Base-by-base conservation (phyloP, 345 rosid genomes). In the Luvunga scandens region DNA sequence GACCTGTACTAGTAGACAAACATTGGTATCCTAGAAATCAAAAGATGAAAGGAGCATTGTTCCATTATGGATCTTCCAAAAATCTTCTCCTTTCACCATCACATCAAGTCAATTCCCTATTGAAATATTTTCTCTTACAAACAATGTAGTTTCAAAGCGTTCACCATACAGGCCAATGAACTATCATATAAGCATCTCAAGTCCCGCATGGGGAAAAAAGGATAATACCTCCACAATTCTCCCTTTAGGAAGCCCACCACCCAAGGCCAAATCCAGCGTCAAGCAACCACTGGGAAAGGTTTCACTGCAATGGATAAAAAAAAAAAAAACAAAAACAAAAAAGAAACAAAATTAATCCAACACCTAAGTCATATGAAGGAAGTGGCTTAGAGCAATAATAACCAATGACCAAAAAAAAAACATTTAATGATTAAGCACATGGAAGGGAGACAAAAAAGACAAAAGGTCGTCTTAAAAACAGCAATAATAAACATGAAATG, bases 201-300 rank as follows among this genome's bases (percentile, higher is more conserved):
- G 42, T 9, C 30, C 27, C 9, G 22, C 18, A 7, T 48, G 31
- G 31, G 21, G 28, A 45, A 9, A 56, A 72, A 50, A 72, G 7
- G 65, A 68, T 39, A 75, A 72, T 83, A 92, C 98, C 97, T 95
- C 99, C 14, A 95, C 97, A 84, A 95, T 87, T 81, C 99, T 88
- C 69, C 99, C 99, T 81, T 85, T 95, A 48, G 99, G 98, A 78
- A 92, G 87, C 62, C 99, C 99, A 67, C 99, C 99, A 31, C 99
- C 97, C 71, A 95, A 91, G 75, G 99, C 99, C 83, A 93, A 89
- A 91, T 95, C 98, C 73, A 95, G 89, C 0, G 94, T 91, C 90
- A 95, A 86, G 73, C 94, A 83, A 81, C 99, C 99, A 81, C 99
- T 91, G 2, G 98, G 91, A 53, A 53, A 73, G 63, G 31, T 64